Base-by-base conservation (phyloP, 805 yeast genomes). In the Candida patagonica region DNA sequence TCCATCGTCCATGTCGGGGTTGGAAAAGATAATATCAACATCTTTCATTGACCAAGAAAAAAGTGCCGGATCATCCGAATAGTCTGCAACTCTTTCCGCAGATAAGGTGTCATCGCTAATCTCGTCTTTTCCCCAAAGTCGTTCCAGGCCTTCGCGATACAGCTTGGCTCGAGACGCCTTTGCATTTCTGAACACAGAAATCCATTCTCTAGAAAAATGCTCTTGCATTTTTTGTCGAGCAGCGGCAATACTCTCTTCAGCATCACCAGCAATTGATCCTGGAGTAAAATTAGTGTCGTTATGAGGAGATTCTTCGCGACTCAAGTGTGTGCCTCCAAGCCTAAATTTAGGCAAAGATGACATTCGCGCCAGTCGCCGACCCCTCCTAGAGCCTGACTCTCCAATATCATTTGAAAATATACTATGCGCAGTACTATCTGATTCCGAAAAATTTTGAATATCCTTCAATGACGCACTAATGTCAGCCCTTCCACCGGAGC, bases 201-300 rank as follows among this genome's bases (percentile, higher is more conserved):
- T 71, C 97, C 97, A 88, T 0, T 84, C 75, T 15, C 61, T 60
- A 0, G 83, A 70, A 19, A 77, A 66, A 39, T 70, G 63, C 40
- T 68, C 65, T 29, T 68, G 57, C 17, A 82, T 52, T 17, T 57
- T 51, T 19, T 60, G 44, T 3, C 60, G 52, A 5, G 68, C 62
- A 21, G 53, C 58, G 4, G 48, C 61, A 6, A 62, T 45, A 10
- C 58, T 46, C 20, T 57, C 50, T 4, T 30, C 27, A 12, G 10
- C 16, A 10, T 15, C 16, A 24, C 26, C 26, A 8, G 26, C 26
- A n/a, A n/a, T n/a, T n/a, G n/a, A n/a, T 16, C 17, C 34, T 5
- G 29, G 23, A 33, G 16, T 31, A 20, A 13, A 35, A 21, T 27
- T 34, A 16, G 21, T 26, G 8, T 26, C 37, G 27, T 33, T 26